Conservation (phyloP, 1,284 basidiomycete genomes). For the Apiotrichum akiyoshidainum region DNA sequence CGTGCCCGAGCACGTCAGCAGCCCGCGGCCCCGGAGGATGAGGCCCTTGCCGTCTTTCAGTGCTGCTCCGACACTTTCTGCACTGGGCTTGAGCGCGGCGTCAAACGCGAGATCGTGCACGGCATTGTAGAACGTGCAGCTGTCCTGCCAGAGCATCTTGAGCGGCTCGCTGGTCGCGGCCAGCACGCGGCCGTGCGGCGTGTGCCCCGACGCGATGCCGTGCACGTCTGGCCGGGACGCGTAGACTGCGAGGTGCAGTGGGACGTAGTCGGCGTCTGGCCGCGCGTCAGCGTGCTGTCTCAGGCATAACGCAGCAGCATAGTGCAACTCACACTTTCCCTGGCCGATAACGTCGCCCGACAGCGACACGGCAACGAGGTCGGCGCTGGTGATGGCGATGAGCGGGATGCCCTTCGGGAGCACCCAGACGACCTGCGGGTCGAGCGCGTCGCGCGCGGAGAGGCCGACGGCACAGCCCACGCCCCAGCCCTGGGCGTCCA, state of each 20-base stretch:
- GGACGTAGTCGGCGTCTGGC: constrained; percentile 22
- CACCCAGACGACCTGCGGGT: constrained; percentile 22
- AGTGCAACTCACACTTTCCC: constrained; percentile 8
- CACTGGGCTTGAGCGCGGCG: constrained; percentile 9
- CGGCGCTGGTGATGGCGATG: constrained; percentile 17
- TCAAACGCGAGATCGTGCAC: constrained; percentile 24
- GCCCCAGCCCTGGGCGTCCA: constrained; percentile 29
- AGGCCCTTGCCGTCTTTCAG: constrained; percentile 24
- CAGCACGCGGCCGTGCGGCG: constrained; percentile 26
- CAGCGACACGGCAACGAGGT: constrained; percentile 22
- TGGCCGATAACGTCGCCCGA: constrained; percentile 8
- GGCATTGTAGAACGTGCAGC: constrained; percentile 26
- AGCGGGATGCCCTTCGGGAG: constrained; percentile 26
- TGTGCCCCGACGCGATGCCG: constrained; percentile 25
- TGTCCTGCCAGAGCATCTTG: constrained; percentile 33
- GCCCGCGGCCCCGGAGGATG: constrained; percentile 26
- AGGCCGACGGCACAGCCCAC: constrained; percentile 26
- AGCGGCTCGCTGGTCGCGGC: constrained; percentile 17
- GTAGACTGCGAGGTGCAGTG: constrained; percentile 30
- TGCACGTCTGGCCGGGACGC: constrained; percentile 22
- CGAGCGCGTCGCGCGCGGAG: constrained; percentile 23
- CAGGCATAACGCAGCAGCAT: too few species aligned
- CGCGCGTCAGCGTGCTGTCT: not conserved
- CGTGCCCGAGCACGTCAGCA: constrained; percentile 24
- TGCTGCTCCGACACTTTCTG: constrained; percentile 6